phyloP scores from a whole-genome alignment of 352 stramenopile genomes.

The Phytopythium boreale region DNA sequence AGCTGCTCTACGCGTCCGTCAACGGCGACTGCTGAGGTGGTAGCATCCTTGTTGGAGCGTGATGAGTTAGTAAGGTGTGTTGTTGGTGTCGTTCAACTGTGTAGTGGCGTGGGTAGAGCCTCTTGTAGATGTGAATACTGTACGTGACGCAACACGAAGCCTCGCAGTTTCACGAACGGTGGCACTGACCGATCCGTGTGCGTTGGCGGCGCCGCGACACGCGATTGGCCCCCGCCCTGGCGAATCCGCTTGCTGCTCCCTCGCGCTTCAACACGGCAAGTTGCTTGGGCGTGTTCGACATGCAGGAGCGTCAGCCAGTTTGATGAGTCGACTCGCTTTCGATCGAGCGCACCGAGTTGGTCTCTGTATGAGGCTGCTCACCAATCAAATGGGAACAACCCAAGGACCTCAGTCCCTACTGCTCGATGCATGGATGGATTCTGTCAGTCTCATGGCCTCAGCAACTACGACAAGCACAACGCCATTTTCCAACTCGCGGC shows the following conservation, averaged over 20 bases:
- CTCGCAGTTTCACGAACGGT: background rate
- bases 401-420: too few relatives aligned
- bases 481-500: background rate
- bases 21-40: slow-evolving; percentile 17
- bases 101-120: background rate
- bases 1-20: slow-evolving; percentile 35
- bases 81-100: background rate
- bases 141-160: background rate
- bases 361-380: background rate
- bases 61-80: background rate
- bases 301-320: background rate
- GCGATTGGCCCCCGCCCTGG: background rate
- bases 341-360: background rate
- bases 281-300: background rate
- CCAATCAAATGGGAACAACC: background rate
- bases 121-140: background rate
- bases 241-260: background rate
- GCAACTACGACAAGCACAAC: too few relatives aligned
- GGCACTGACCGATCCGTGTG: background rate
- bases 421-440: background rate
- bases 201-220: background rate
- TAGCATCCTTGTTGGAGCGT: background rate
- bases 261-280: background rate
- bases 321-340: background rate
- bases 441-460: background rate